A percentile compares a stretch with the other conserved stretches of the same genome.
Conservation (phyloP, 1,284 basidiomycete genomes). For the Leccinum subrobustum region DNA sequence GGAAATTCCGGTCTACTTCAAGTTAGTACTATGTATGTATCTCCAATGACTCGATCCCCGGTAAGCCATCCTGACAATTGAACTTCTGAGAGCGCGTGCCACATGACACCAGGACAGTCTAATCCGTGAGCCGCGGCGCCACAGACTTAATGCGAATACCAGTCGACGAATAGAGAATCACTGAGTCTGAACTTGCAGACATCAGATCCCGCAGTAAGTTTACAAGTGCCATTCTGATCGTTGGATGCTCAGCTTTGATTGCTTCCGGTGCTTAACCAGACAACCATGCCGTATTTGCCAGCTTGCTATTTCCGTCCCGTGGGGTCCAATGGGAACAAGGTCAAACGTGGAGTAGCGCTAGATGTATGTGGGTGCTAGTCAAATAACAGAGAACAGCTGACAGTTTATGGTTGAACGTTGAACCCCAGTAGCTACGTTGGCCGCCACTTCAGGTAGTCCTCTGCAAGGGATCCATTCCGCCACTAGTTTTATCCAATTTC, state of each 20-base stretch:
- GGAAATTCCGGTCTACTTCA: no score
- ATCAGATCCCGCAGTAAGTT: neutral
- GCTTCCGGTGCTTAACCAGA: neutral
- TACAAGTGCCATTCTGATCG: slow-evolving; percentile 2
- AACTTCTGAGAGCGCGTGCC: neutral
- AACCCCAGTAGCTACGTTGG: neutral
- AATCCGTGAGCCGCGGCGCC: neutral
- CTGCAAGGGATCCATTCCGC: neutral
- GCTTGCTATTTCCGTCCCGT: neutral
- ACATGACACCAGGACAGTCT: neutral
- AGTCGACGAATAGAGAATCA: neutral
- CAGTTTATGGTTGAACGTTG: neutral
- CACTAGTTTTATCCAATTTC: slow-evolving; percentile 2
- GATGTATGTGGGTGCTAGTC: neutral
- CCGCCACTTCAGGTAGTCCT: neutral
- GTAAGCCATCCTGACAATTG: neutral
- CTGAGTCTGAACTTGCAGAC: neutral
- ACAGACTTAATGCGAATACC: neutral
- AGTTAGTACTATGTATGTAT: no score
- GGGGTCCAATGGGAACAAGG: neutral
- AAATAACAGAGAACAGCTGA: neutral
- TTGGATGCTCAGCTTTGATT: neutral
- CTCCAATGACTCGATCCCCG: neutral
- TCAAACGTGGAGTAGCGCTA: neutral
- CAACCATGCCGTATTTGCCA: neutral